These are phyloP conservation scores for Pichia sporocuriosa DNA, from an alignment of 805 yeast genomes.

Conservation along the genomic window DNA sequence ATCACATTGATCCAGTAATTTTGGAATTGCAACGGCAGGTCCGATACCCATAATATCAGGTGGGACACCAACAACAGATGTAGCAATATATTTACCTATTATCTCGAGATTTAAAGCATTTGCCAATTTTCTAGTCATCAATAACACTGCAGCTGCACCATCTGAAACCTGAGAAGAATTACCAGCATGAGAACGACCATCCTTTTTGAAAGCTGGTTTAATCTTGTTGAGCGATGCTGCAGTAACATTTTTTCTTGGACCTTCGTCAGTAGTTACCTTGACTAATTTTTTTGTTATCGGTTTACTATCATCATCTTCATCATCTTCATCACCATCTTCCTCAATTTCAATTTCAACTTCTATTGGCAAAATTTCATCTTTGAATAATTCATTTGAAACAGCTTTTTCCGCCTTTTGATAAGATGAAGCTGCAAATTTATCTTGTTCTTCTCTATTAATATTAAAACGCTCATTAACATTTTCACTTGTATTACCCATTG, in stretches of 20 bases:
- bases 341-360: constrained; percentile 50
- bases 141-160: constrained; percentile 87
- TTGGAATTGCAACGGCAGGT: constrained; percentile 93
- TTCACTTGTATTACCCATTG: constrained; percentile 96
- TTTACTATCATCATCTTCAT: constrained; percentile 7
- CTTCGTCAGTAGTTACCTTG: constrained; percentile 45
- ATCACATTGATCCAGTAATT: constrained; percentile 41
- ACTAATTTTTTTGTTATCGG: constrained; percentile 23
- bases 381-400: constrained; percentile 62
- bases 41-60: constrained; percentile 98
- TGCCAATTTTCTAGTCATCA: constrained; percentile 83
- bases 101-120: constrained; percentile 63
- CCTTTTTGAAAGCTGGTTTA: constrained; percentile 78
- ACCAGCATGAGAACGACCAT: constrained; percentile 91
- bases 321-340: constrained; percentile 49
- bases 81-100: constrained; percentile 72
- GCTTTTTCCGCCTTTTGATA: constrained; percentile 81
- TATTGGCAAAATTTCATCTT: constrained; percentile 84
- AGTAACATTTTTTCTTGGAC: constrained; percentile 84
- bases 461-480: constrained; percentile 68
- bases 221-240: constrained; percentile 66
- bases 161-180: constrained; percentile 94
- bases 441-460: constrained; percentile 68
- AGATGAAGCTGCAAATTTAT: constrained; percentile 81
- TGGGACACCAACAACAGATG: constrained; percentile 85